Evolutionary conservation across 2,329 filamentous ascomycete genomes (phyloP), one percentile per base, ranked within the genome.

Genomic region (Xylariaceae sp.): DNA sequence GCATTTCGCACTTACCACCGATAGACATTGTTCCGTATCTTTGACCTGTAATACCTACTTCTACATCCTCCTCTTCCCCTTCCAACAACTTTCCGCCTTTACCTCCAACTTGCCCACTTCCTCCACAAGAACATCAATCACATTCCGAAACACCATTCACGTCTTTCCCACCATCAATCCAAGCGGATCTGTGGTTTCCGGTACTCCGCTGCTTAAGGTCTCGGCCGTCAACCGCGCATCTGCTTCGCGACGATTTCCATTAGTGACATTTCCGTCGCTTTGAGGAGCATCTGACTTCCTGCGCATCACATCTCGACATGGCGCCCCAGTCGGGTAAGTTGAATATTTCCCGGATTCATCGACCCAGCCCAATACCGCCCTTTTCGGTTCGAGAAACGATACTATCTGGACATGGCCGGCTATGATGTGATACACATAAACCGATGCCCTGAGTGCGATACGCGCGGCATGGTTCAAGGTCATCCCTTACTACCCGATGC

Each of bases 261-360:
- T 44, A 5, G n/a, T 18, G 15, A 9, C 30, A 41, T 34, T 37
- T 9, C 2, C n/a, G 18, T 13, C 51, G 62, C 61, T 41, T 54
- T 52, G 53, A 17, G 11, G 58, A 61, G 49, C 47, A 45, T 35
- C 44, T 47, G 34, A 34, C 8, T 41, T 39, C 53, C 39, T 47
- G 18, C 39, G 50, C 34, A 41, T 61, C 39, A 52, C 34, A 41
- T 61, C 30, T 53, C 55, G 56, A 60, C 17, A 71, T 71, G 69
- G 69, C 69, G 45, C 69, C 69, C 18, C 68, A 70, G 54, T 68
- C 64, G 59, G 57, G 69, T 71, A 66, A 66, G 68, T 68, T 37
- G 50, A 50, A 23, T 44, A 44, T 49, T 50, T 48, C n/a, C 47
- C 23, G 5, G 45, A 18, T 48, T 13, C 59, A 39, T 50, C 55